Evolutionary conservation across 73 alveolate genomes (phyloP).

Genomic region (Blepharisma japonicum): DNA sequence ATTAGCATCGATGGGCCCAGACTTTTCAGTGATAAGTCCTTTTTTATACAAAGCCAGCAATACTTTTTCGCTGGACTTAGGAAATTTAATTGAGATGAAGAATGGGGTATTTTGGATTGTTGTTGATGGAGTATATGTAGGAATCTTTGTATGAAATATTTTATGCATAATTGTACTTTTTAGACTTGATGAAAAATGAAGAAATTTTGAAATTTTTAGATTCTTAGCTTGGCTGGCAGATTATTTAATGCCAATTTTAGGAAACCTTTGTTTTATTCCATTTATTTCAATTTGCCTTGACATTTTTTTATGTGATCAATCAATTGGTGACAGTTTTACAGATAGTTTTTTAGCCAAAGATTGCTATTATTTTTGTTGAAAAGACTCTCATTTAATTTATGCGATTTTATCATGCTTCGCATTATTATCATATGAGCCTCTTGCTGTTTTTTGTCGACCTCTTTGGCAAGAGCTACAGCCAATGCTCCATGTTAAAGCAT

Average conservation of each 20-base stretch:
- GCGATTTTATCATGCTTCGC: not conserved
- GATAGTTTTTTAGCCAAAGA: not conserved
- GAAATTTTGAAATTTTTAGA: not conserved
- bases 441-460: not conserved
- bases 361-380: not conserved
- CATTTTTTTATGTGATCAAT: not conserved
- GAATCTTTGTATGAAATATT: not conserved
- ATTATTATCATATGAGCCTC: not conserved
- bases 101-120: not conserved
- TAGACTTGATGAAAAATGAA: not conserved
- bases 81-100: not conserved
- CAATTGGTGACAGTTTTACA: conserved; percentile 4
- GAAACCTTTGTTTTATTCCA: not conserved
- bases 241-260: not conserved
- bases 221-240: not conserved
- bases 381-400: not conserved
- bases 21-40: no score
- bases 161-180: not conserved
- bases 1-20: no score
- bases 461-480: not conserved
- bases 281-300: not conserved
- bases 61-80: no score
- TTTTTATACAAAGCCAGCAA: no score
- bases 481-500: not conserved
- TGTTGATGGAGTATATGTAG: not conserved